A percentile compares a stretch with the other conserved stretches of the same genome.
These are phyloP conservation scores for Aspergillus biplanus DNA, from an alignment of 495 filamentous ascomycete genomes.

Conservation along the genomic window DNA sequence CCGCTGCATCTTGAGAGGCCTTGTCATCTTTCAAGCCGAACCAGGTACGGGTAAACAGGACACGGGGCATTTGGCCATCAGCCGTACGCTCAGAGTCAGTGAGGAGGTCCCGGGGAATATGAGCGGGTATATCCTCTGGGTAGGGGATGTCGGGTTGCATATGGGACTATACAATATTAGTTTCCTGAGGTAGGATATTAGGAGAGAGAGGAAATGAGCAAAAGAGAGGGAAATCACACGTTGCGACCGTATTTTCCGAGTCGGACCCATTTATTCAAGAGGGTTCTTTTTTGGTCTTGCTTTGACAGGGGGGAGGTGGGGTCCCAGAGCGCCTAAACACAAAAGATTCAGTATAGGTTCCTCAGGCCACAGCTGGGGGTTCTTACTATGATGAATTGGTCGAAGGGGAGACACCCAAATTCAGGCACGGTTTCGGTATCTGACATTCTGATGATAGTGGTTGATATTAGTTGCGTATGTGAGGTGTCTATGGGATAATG, in stretches of 20 bases:
- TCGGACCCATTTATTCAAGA: slow-evolving; percentile 16
- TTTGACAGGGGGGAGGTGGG: slow-evolving; percentile 11
- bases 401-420: slow-evolving; percentile 18
- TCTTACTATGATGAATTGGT: slow-evolving; percentile 17
- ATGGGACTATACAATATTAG: background rate
- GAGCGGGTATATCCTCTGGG: slow-evolving; percentile 22
- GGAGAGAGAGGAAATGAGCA: background rate
- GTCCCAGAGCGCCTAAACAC: slow-evolving; percentile 17
- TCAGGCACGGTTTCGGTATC: background rate
- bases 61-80: slow-evolving; percentile 3
- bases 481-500: too few relatives aligned
- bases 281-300: slow-evolving; percentile 6
- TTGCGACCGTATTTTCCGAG: slow-evolving; percentile 14
- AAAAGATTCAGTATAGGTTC: background rate
- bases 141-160: slow-evolving; percentile 1
- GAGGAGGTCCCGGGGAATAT: slow-evolving; percentile 21
- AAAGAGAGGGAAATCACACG: background rate
- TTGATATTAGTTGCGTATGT: too few relatives aligned
- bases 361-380: background rate
- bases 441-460: background rate
- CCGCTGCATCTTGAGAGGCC: slow-evolving; percentile 14
- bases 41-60: slow-evolving; percentile 24
- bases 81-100: slow-evolving; percentile 11
- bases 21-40: slow-evolving; percentile 14
- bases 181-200: background rate